Evolutionary conservation across 2,329 filamentous ascomycete species (phyloP), one percentile per base, ranked within the genome.

Genomic region (Elsinoe perseae): DNA sequence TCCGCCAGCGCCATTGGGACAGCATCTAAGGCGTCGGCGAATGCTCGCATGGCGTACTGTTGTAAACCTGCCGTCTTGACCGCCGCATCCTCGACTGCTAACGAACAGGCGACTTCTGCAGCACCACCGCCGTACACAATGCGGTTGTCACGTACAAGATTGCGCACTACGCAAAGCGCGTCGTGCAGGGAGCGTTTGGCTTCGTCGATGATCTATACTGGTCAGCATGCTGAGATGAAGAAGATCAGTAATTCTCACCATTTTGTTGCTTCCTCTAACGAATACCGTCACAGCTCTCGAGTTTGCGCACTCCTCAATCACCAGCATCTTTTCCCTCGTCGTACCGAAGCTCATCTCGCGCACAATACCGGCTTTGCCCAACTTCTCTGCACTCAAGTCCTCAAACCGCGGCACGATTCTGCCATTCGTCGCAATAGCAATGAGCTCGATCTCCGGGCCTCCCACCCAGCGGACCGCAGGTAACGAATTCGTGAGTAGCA

Each of bases 251-350:
- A 28, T 28, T 10, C 53, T 27, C 40, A 60, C 59, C 93, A 98
- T 98, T 80, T 97, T 98, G 82, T 98, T 98, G 79, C 90, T 95
- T 67, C 93, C 93, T 67, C 93, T 82, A 59, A 98, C 88, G 72
- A 98, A 98, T 56, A 95, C 84, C 2, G 93, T 98, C 59, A 98
- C 95, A 43, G 93, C 93, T 66, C 93, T 81, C 58, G 89, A 95
- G 77, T 98, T 98, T 68, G 95, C 93, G 70, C 93, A 98, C 75
- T 98, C 93, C 76, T 98, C 95, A 65, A 98, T 98, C 57, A 98
- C 89, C 65, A 98, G 79, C 93, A 98, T 98, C 83, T 98, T 97
- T 75, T 98, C 93, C 68, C 93, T 83, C 42, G 93, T 98, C 1
- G 93, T 98, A 66, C 93, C 93, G 67, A 98, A 98, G 25, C 83